Conservation (phyloP, 257 asterid genomes). For the Solanum neorickii region DNA sequence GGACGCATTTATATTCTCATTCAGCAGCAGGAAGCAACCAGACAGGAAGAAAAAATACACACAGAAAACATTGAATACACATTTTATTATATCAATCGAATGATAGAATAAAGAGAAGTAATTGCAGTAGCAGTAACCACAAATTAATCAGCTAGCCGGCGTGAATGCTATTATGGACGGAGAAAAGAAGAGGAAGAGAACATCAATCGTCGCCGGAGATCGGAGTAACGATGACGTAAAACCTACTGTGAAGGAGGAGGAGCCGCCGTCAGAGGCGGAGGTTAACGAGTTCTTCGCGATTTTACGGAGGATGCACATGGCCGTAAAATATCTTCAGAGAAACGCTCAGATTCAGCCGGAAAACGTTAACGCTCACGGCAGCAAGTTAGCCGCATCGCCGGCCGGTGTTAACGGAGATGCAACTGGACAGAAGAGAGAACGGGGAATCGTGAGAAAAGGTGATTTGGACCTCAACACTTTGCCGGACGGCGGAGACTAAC, state of each 20-base stretch:
- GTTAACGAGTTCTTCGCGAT: slow-evolving; percentile 36
- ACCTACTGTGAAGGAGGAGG: background rate
- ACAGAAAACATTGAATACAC: background rate
- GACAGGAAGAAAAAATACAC: background rate
- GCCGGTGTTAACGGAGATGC: background rate
- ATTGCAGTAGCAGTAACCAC: background rate
- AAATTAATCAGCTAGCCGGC: background rate
- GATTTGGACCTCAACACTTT: slow-evolving; percentile 16
- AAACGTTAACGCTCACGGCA: background rate
- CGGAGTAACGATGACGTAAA: background rate
- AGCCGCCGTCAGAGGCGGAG: slow-evolving; percentile 30
- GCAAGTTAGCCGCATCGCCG: background rate
- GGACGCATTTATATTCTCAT: background rate
- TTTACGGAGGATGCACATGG: slow-evolving; percentile 31
- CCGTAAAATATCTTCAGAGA: slow-evolving; percentile 19
- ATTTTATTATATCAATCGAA: background rate
- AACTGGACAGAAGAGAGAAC: background rate
- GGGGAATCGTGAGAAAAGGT: background rate
- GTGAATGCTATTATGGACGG: slow-evolving; percentile 10
- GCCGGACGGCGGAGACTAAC: slow-evolving; percentile 8
- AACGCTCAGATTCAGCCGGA: background rate
- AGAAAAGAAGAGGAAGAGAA: slow-evolving; percentile 22
- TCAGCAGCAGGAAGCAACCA: background rate
- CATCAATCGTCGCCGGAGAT: background rate
- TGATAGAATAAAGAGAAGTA: background rate